phyloP scores from a whole-genome alignment of 2,329 filamentous ascomycete genomes.

The Pleoardoris graminearum region DNA sequence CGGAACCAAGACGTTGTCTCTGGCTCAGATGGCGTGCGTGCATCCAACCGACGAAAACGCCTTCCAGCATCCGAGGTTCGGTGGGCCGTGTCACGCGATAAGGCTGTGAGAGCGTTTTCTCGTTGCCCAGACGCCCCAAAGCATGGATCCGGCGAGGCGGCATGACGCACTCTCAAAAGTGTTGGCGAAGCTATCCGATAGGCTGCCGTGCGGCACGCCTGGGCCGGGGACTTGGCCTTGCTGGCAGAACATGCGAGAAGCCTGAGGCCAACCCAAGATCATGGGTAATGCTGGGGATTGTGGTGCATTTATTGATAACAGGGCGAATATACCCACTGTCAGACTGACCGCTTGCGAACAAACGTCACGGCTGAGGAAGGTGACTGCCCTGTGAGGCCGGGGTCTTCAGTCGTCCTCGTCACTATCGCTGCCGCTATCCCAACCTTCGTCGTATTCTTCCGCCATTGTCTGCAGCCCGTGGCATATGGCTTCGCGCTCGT shows the following conservation, averaged over 20 bases:
- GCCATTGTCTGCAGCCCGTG: slow-evolving; percentile 81
- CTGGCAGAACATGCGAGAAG: not conserved
- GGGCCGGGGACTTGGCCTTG: not conserved
- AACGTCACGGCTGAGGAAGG: not conserved
- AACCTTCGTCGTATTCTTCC: slow-evolving; percentile 87
- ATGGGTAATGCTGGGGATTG: not conserved
- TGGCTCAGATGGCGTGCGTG: not conserved
- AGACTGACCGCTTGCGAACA: not conserved
- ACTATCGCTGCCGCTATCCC: slow-evolving; percentile 70
- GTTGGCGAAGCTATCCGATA: slow-evolving; percentile 10
- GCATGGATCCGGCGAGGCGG: not conserved
- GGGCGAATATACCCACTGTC: slow-evolving; percentile 3
- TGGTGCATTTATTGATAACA: slow-evolving; percentile 20
- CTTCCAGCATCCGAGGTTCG: not conserved
- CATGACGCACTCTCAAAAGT: slow-evolving; percentile 6
- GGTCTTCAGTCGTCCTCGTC: slow-evolving; percentile 62
- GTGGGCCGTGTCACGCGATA: not conserved
- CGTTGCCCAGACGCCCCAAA: not conserved
- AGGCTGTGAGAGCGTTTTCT: not conserved
- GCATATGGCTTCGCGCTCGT: slow-evolving; percentile 81
- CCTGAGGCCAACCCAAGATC: slow-evolving; percentile 1
- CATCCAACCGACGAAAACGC: slow-evolving; percentile 1
- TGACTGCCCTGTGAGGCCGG: not conserved
- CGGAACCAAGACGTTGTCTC: not conserved
- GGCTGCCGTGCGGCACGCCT: not conserved